Evolutionary conservation across 139 green algal species (phyloP), one percentile per base, ranked within the genome.

Genomic region (Chlamydomonas incerta): DNA sequence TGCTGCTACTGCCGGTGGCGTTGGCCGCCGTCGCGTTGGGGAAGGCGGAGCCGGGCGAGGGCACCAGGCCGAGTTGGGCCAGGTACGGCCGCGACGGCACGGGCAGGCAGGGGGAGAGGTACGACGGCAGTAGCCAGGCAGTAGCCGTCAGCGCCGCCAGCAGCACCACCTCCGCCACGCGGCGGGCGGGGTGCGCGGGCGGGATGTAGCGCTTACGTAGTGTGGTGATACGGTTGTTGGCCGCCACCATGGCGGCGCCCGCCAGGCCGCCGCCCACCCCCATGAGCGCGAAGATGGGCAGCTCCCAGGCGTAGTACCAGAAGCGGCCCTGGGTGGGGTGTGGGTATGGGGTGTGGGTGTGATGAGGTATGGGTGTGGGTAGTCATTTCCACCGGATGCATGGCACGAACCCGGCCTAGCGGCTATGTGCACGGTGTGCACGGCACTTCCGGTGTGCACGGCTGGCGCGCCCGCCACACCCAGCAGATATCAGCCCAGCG

Each of bases 261-360:
- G 91, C 37, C 20, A 90, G 28, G 33, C 93, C 93, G 21, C 90
- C 92, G 8, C 80, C 35, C 29, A 68, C 77, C 33, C 72, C 94
- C 58, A 97, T 92, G 37, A 91, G 14, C n/a, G 87, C 88, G 72
- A 95, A 95, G 67, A 86, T 80, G 75, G 67, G 69, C 60, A 87
- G 13, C 71, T 82, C 70, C 70, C 72, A 87, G 28, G 21, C n/a
- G 57, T 87, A 81, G 55, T 81, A 87, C 31, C 35, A 74, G 24
- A 87, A 66, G 10, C 58, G 37, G 18, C 20, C 41, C 81, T 82
- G 71, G 1, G n/a, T 34, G 31, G 23, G 58, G 20, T 26, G 26
- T 57, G 50, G 50, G 50, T 10, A 10, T n/a, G n/a, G n/a, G n/a
- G n/a, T n/a, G n/a, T n/a, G n/a, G 50, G 50, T 10, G 50, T 20